Conservation (phyloP, 2,329 filamentous ascomycete species). For the Penicillium capsulatum region DNA sequence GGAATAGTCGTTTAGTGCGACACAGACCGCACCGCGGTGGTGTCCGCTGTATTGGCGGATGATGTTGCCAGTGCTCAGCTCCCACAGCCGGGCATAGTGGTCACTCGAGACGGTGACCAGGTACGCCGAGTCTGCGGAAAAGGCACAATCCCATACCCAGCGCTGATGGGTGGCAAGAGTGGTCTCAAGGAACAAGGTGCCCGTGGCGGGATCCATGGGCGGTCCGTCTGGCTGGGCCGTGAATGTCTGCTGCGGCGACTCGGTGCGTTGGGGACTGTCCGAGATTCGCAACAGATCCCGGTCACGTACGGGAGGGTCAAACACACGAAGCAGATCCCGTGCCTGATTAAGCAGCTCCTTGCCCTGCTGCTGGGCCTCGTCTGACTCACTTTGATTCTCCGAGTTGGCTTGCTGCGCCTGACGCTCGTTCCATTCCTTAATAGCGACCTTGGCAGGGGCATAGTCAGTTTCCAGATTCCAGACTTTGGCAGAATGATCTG, state of each 20-base stretch:
- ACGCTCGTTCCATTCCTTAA: constrained; percentile 22
- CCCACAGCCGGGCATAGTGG: constrained; percentile 89
- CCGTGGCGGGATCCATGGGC: constrained; percentile 40
- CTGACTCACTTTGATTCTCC: constrained; percentile 11
- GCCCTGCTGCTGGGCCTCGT: constrained; percentile 15
- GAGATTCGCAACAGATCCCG: constrained; percentile 28
- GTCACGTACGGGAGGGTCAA: constrained; percentile 22
- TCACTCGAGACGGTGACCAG: constrained; percentile 90
- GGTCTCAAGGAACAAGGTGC: constrained; percentile 72
- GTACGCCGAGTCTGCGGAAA: constrained; percentile 88
- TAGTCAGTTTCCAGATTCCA: constrained; percentile 82
- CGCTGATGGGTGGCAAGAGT: constrained; percentile 86
- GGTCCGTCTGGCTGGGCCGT: constrained; percentile 37
- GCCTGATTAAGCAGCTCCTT: constrained; percentile 20
- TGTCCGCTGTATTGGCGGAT: constrained; percentile 95
- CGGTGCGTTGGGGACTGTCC: constrained; percentile 23
- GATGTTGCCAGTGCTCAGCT: constrained; percentile 77
- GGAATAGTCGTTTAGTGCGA: constrained; percentile 81
- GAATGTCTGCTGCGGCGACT: constrained; percentile 31
- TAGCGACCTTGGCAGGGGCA: constrained; percentile 37
- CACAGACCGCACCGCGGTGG: constrained; percentile 85
- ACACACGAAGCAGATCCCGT: constrained; percentile 27
- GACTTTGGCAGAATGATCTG: constrained; percentile 92
- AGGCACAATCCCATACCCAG: constrained; percentile 97
- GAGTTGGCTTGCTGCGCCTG: constrained; percentile 13